Evolutionary conservation across 2,329 filamentous ascomycete species (phyloP).

Genomic region (Akanthomyces uredinophilus): DNA sequence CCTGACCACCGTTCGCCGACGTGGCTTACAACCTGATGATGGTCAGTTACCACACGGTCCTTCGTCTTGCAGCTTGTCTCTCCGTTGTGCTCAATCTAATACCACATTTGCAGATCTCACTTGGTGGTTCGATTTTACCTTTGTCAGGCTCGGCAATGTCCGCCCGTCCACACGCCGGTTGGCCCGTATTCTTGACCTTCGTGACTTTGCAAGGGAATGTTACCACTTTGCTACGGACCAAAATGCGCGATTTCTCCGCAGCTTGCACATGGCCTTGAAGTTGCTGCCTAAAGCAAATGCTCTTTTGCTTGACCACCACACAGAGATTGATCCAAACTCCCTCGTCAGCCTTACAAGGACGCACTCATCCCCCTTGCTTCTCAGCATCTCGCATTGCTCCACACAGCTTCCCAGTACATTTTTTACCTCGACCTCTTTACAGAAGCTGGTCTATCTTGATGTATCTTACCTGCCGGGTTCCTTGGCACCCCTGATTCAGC

Average conservation of each 20-base stretch:
- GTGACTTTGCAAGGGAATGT: constrained; percentile 34
- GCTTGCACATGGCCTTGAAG: constrained; percentile 33
- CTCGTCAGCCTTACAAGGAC: constrained; percentile 23
- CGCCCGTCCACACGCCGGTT: constrained; percentile 37
- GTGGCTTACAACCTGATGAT: constrained; percentile 39
- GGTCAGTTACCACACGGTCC: constrained; percentile 31
- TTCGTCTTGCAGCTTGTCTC: background rate
- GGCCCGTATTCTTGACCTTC: constrained; percentile 44
- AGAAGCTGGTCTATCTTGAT: constrained; percentile 47
- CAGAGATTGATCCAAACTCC: constrained; percentile 38
- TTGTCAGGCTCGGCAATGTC: constrained; percentile 30
- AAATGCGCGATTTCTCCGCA: constrained; percentile 27
- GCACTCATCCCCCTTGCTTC: constrained; percentile 29
- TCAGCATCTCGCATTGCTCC: constrained; percentile 42
- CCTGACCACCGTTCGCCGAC: constrained; percentile 32
- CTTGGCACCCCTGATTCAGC: constrained; percentile 31
- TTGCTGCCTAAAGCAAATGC: constrained; percentile 41
- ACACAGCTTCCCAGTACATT: constrained; percentile 36
- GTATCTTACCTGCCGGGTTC: constrained; percentile 46
- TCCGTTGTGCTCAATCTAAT: background rate
- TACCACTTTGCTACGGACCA: constrained; percentile 39
- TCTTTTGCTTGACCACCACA: constrained; percentile 44
- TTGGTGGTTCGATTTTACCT: constrained; percentile 46
- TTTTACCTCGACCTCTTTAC: constrained; percentile 33
- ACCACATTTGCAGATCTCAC: constrained; percentile 35